Conservation (phyloP, 805 yeast species). For the Alloascoidea africana region DNA sequence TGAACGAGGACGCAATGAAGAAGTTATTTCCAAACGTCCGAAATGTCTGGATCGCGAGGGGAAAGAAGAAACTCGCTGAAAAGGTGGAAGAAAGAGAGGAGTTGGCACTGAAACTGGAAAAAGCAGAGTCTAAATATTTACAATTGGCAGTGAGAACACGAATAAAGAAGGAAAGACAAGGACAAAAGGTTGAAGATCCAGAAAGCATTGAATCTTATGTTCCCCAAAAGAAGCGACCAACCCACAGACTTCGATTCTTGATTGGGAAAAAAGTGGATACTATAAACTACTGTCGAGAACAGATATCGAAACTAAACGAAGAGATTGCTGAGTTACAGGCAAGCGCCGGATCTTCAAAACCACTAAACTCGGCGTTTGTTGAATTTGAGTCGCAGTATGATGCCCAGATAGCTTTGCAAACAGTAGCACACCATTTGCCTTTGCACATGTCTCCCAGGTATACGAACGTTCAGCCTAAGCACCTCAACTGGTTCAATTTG, state of each 20-base stretch:
- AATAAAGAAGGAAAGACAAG: constrained; percentile 45
- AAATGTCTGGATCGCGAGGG: constrained; percentile 48
- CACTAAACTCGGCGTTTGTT: constrained; percentile 67
- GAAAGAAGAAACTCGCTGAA: constrained; percentile 39
- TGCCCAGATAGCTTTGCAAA: constrained; percentile 61
- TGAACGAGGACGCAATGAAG: constrained; percentile 32
- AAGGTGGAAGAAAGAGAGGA: constrained; percentile 49
- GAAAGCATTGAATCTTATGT: constrained; percentile 35
- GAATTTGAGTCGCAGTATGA: constrained; percentile 64
- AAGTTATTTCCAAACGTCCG: constrained; percentile 44
- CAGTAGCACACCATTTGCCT: constrained; percentile 50
- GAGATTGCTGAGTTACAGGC: constrained; percentile 44
- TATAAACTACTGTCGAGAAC: constrained; percentile 38
- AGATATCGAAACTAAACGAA: constrained; percentile 38
- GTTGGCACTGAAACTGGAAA: constrained; percentile 46
- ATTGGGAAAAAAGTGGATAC: constrained; percentile 52
- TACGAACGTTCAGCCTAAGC: constrained; percentile 48
- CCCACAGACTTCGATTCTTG: constrained; percentile 25
- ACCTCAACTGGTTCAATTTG: constrained; percentile 58
- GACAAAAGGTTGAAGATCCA: constrained; percentile 20
- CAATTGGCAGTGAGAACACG: constrained; percentile 43
- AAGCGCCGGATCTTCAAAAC: constrained; percentile 28
- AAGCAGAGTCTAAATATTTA: constrained; percentile 43
- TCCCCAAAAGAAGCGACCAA: constrained; percentile 57
- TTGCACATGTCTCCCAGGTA: constrained; percentile 43